Conservation (phyloP, 169 alveolate species). For the Eimeria sp. region DNA sequence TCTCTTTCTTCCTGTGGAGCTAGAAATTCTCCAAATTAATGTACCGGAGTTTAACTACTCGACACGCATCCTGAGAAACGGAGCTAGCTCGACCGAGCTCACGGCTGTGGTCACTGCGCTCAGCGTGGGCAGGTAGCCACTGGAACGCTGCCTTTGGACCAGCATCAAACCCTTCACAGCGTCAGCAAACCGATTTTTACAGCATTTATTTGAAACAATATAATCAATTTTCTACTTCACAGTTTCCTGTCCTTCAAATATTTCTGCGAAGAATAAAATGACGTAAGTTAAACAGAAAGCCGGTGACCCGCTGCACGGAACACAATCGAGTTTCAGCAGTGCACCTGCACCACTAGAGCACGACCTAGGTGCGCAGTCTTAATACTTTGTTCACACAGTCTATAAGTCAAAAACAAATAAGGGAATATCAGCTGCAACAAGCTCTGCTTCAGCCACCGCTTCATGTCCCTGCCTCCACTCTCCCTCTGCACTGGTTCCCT, state of each 20-base stretch:
- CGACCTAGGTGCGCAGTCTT: background rate
- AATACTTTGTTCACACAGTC: too few relatives aligned
- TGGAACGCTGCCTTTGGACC: background rate
- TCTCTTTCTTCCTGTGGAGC: too few relatives aligned
- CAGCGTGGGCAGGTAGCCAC: constrained; percentile 2
- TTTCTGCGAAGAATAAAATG: constrained; percentile 3
- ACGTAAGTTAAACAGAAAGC: background rate
- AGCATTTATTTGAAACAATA: background rate
- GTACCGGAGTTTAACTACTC: background rate
- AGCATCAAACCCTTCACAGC: background rate
- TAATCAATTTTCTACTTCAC: background rate
- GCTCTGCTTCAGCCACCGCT: background rate
- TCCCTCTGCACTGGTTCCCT: background rate
- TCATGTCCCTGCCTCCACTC: background rate
- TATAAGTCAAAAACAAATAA: background rate
- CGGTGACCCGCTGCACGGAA: background rate
- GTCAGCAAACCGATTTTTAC: background rate
- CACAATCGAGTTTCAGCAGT: background rate
- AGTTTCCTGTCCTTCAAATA: background rate
- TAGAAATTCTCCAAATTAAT: background rate
- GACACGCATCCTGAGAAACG: background rate
- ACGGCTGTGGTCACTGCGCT: constrained; percentile 1
- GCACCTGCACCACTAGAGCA: background rate
- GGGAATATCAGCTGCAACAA: background rate
- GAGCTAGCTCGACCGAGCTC: background rate